Conservation (phyloP, 2,329 filamentous ascomycete species). For the Lecanicillium sp. region DNA sequence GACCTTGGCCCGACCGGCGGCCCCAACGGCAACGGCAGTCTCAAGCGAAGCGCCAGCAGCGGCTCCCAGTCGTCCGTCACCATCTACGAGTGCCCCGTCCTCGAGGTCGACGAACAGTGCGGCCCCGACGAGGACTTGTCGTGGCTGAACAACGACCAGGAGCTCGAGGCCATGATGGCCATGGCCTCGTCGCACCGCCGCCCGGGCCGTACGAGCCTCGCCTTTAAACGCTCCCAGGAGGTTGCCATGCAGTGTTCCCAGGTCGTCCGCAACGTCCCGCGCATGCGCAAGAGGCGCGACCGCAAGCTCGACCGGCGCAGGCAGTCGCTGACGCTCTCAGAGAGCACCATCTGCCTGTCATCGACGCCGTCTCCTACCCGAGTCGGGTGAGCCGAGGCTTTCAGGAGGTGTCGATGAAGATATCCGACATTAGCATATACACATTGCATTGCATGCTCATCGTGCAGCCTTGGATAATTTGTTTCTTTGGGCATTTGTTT, state of each 20-base stretch:
- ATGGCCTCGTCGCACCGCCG: slow-evolving; percentile 1
- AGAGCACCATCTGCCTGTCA: slow-evolving; percentile 10
- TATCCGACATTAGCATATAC: too few relatives aligned
- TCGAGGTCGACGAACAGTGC: slow-evolving; percentile 26
- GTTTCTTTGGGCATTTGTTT: not conserved
- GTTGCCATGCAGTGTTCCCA: slow-evolving; percentile 17
- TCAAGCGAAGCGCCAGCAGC: slow-evolving; percentile 5
- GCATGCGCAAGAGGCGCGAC: slow-evolving; percentile 18
- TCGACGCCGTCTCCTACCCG: slow-evolving; percentile 7
- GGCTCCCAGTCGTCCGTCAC: slow-evolving; percentile 7
- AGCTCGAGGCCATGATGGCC: slow-evolving; percentile 4
- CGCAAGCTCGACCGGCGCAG: slow-evolving; percentile 12
- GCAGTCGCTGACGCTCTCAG: slow-evolving; percentile 6
- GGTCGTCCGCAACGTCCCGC: slow-evolving; percentile 19
- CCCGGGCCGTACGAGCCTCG: not conserved
- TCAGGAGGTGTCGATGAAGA: too few relatives aligned
- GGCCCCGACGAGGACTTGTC: slow-evolving; percentile 22
- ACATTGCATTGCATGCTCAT: not conserved
- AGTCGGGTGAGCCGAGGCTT: not conserved
- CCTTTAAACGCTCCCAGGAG: slow-evolving; percentile 17
- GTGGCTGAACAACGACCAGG: slow-evolving; percentile 19
- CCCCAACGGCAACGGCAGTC: not conserved
- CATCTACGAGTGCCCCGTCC: slow-evolving; percentile 4
- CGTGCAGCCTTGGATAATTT: too few relatives aligned
- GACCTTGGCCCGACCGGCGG: not conserved